Percentiles rank a stretch among this genome's conserved stretches.
Conservation (phyloP, 768 basidiomycete species). For the Mycena rosella region DNA sequence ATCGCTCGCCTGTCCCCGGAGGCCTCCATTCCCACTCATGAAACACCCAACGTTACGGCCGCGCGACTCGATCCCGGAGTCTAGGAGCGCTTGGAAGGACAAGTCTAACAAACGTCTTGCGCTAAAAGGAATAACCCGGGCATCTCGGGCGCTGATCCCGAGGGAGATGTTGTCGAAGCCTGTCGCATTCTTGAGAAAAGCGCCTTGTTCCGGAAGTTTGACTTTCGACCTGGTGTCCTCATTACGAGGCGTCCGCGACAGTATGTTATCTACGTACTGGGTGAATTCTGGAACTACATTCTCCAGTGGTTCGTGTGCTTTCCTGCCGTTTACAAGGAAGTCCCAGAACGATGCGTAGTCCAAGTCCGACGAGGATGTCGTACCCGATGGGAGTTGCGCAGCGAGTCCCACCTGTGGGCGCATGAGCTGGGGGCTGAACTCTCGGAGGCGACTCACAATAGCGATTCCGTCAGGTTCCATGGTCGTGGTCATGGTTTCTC, state of each 20-base stretch:
- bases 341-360: constrained; percentile 31
- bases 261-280: constrained; percentile 6
- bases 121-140: constrained; percentile 23
- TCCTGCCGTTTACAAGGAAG: constrained; percentile 17
- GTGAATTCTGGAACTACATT: constrained; percentile 16
- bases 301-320: constrained; percentile 24
- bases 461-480: constrained; percentile 24
- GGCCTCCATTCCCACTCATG: constrained; percentile 18
- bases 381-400: constrained; percentile 28
- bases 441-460: not conserved
- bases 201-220: constrained; percentile 23
- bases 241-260: not conserved
- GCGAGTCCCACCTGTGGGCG: constrained; percentile 21
- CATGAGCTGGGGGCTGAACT: not conserved
- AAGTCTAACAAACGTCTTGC: constrained; percentile 26
- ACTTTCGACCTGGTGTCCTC: constrained; percentile 5
- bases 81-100: constrained; percentile 24
- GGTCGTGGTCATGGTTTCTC: too few relatives aligned
- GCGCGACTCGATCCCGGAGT: constrained; percentile 30
- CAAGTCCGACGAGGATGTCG: constrained; percentile 18
- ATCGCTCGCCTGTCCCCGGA: constrained; percentile 1
- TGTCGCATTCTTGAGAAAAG: constrained; percentile 21
- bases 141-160: constrained; percentile 26
- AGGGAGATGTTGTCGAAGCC: constrained; percentile 29
- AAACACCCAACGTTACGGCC: constrained; percentile 28